phyloP scores from a whole-genome alignment of 2,329 filamentous ascomycete genomes.

The Westerdykella aurantiaca region DNA sequence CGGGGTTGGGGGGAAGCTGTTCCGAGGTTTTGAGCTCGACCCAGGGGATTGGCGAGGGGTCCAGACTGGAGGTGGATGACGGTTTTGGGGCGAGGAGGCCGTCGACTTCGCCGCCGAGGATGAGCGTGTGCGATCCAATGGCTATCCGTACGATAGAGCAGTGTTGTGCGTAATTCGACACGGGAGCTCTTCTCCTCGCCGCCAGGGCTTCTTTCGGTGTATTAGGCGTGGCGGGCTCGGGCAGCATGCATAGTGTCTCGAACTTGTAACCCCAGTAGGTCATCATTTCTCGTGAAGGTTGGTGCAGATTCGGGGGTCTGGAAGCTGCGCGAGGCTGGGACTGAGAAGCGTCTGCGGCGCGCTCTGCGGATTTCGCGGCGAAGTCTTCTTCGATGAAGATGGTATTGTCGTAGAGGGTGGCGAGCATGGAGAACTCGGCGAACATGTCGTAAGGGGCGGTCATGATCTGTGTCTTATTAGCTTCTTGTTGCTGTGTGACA shows the following conservation, averaged over 20 bases:
- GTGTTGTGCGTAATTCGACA: slow-evolving; percentile 90
- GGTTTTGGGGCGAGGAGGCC: slow-evolving; percentile 47
- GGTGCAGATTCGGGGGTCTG: slow-evolving; percentile 47
- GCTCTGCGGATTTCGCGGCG: slow-evolving; percentile 60
- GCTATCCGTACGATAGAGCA: slow-evolving; percentile 89
- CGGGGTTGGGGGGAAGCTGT: slow-evolving; percentile 51
- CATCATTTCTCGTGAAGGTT: slow-evolving; percentile 72
- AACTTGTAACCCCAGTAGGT: slow-evolving; percentile 98
- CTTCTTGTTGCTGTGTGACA: neutral
- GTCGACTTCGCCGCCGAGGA: slow-evolving; percentile 92
- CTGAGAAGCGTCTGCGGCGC: slow-evolving; percentile 40
- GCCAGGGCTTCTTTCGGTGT: slow-evolving; percentile 74
- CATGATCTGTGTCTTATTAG: slow-evolving; percentile 61
- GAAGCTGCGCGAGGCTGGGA: slow-evolving; percentile 17
- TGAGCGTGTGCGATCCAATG: slow-evolving; percentile 66
- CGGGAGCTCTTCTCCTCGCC: slow-evolving; percentile 60
- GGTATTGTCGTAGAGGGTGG: slow-evolving; percentile 77
- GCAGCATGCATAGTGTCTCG: slow-evolving; percentile 75
- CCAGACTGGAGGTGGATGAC: neutral
- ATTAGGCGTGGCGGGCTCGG: slow-evolving; percentile 68
- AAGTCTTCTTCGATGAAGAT: slow-evolving; percentile 88
- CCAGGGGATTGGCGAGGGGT: slow-evolving; percentile 62
- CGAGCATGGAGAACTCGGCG: slow-evolving; percentile 91
- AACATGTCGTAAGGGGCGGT: slow-evolving; percentile 73
- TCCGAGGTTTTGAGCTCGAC: slow-evolving; percentile 91